Evolutionary conservation across 1,284 basidiomycete species (phyloP), one percentile per base, ranked within the genome.

Genomic region (Rhodotorula sp.): DNA sequence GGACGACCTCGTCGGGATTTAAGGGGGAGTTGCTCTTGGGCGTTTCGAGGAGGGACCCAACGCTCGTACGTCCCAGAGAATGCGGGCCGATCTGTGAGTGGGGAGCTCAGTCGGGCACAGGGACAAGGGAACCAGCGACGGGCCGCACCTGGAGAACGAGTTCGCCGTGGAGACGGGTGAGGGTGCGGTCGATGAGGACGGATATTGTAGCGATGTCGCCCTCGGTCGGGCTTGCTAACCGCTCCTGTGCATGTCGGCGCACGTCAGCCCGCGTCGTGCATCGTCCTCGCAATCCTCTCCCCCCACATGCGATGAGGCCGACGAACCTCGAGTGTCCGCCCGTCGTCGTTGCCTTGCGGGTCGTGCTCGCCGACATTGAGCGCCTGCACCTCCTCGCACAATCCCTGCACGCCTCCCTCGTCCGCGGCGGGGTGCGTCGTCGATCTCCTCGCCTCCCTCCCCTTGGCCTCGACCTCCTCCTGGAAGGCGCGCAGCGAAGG

Each of bases 31-130:
- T 46, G 3, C 64, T 25, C 48, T 74, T 73, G 54, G 73, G 73
- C 19, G 44, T n/a, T 13, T 78, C 78, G 57, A 76, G 66, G 39
- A 79, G 55, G n/a, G 77, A 67, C 7, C 59, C 55, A 41, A 76
- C 55, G 22, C 66, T 67, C 12, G 61, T 58, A 21, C 60, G 55
- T 0, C 44, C n/a, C 46, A 70, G 66, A 15, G 53, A 65, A 36
- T 44, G 37, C 21, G 39, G 7, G 29, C 39, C 53, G 36, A 63
- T 25, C 61, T 63, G 36, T 0, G 25, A 1, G 27, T 10, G 15
- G 10, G 19, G 9, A 22, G 1, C n/a, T 32, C 29, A 32, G 51
- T 19, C 29, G 6, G 22, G 3, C 10, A n/a, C 25, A 7, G 19
- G 22, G 2, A 25, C 5, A 8, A 19, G 32, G 2, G 9, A 6